These are phyloP conservation scores for Colletotrichum plurivorum DNA, from an alignment of 2,329 filamentous ascomycete genomes.

Conservation along the genomic window DNA sequence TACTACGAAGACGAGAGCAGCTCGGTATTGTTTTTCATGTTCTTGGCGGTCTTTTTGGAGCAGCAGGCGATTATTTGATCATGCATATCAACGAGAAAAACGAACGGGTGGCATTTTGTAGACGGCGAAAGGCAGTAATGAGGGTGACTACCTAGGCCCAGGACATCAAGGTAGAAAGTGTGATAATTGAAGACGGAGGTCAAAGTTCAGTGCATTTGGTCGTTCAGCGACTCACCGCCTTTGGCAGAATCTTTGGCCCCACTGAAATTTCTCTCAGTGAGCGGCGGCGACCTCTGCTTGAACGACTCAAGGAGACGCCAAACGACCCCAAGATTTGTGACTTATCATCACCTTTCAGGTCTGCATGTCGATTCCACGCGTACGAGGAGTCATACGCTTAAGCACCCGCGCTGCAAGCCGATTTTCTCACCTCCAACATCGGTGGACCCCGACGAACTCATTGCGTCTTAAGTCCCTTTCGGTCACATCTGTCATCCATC, in stretches of 20 bases:
- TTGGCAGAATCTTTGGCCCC: constrained; percentile 39
- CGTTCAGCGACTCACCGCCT: constrained; percentile 26
- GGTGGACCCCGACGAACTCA: background rate
- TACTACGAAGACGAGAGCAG: too few species aligned
- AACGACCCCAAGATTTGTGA: constrained; percentile 9
- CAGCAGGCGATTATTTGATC: background rate
- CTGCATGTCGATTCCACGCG: constrained; percentile 29
- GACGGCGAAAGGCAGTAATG: background rate
- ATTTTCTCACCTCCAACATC: background rate
- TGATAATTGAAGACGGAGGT: background rate
- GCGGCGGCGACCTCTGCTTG: constrained; percentile 5
- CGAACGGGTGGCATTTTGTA: background rate
- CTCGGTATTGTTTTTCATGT: background rate
- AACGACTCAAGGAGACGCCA: constrained; percentile 17
- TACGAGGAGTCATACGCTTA: constrained; percentile 23
- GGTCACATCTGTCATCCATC: background rate
- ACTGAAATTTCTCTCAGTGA: constrained; percentile 41
- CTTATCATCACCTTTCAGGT: background rate
- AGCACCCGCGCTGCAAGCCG: constrained; percentile 30
- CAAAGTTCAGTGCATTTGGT: constrained; percentile 1
- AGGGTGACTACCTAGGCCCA: background rate
- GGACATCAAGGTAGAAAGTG: background rate
- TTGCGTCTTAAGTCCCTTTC: background rate
- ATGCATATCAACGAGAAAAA: constrained; percentile 7
- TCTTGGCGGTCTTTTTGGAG: background rate